Conservation (phyloP, 345 rosid species). For the Salix koriyanagi region DNA sequence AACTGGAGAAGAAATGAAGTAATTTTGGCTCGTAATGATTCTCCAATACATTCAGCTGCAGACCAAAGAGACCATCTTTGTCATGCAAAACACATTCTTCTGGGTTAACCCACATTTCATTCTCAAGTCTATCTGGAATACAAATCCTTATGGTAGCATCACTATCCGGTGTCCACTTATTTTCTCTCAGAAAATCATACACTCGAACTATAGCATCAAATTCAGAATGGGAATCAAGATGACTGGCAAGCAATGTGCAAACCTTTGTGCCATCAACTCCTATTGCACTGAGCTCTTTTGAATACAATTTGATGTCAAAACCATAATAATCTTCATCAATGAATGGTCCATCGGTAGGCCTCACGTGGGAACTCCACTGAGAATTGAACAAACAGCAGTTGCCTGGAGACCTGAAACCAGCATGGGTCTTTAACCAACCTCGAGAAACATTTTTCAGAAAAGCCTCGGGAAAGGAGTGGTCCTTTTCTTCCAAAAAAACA, state of each 20-base stretch:
- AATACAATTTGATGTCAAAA: slow-evolving; percentile 20
- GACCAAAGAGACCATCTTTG: slow-evolving; percentile 45
- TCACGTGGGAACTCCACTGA: slow-evolving; percentile 31
- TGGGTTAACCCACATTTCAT: slow-evolving; percentile 48
- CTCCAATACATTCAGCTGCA: slow-evolving; percentile 41
- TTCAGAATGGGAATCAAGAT: slow-evolving; percentile 40
- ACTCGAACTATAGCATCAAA: slow-evolving; percentile 40
- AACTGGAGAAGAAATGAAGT: slow-evolving; percentile 37
- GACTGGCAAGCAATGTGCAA: slow-evolving; percentile 32
- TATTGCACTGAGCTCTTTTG: slow-evolving; percentile 38
- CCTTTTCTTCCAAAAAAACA: slow-evolving; percentile 21
- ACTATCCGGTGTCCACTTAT: slow-evolving; percentile 32
- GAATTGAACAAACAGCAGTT: slow-evolving; percentile 44
- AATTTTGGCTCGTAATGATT: slow-evolving; percentile 33
- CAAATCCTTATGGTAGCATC: slow-evolving; percentile 35
- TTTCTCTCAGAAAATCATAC: slow-evolving; percentile 35
- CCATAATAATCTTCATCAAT: slow-evolving; percentile 61
- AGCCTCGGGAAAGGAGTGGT: slow-evolving; percentile 22
- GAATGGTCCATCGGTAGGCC: slow-evolving; percentile 65
- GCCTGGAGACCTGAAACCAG: slow-evolving; percentile 49
- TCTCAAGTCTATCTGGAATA: slow-evolving; percentile 41
- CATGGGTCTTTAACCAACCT: slow-evolving; percentile 54
- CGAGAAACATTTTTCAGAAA: slow-evolving; percentile 32
- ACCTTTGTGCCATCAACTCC: slow-evolving; percentile 43
- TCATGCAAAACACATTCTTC: slow-evolving; percentile 48